Base-by-base conservation (phyloP, 2,329 filamentous ascomycete species). In the Ophiostoma australiae region DNA sequence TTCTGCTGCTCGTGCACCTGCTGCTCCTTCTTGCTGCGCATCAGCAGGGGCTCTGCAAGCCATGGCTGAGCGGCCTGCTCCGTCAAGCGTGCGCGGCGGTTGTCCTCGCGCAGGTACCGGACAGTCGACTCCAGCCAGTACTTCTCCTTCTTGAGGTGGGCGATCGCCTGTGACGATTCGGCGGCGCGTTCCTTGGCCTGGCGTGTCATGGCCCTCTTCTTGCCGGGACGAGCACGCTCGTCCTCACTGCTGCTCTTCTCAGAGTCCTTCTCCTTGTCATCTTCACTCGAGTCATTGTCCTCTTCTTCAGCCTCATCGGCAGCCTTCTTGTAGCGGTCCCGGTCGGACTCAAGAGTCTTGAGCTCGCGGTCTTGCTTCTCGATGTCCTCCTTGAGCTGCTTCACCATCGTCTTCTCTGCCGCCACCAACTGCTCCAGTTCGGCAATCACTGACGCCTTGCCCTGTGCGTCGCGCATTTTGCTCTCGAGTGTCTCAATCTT, bases 401-500 rank as follows among this genome's bases (percentile, higher is more conserved):
- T 78, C 35, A 85, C 82, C 58, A 83, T 81, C 72, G 83, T 79
- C 73, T 84, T 83, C 35, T 86, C 83, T 23, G 84, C 81, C 68
- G 84, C 84, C 33, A 91, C 82, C 75, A 84, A 82, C 44, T 80
- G 80, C 78, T 92, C 90, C 15, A 93, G 83, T 70, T 88, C 87
- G 27, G 83, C 82, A 74, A 93, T 91, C 69, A 85, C 85, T 69
- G 89, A 87, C 17, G 91, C 88, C 80, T 94, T 94, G 78, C 91
- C 89, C 74, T 89, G 88, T 6, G 92, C 91, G 77, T 96, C 93
- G 72, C 90, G 89, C 89, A 95, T 94, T 71, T 92, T 86, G 8
- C 92, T 91, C 79, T 97, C 92, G 52, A 98, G 88, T 58, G 95
- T 92, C 80, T 97, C 94, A 75, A 97, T 97, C 79, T 95, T 94